Percentiles rank a stretch among this genome's conserved stretches.
phyloP scores from a whole-genome alignment of 768 basidiomycete genomes.

The Mrakia frigida region DNA sequence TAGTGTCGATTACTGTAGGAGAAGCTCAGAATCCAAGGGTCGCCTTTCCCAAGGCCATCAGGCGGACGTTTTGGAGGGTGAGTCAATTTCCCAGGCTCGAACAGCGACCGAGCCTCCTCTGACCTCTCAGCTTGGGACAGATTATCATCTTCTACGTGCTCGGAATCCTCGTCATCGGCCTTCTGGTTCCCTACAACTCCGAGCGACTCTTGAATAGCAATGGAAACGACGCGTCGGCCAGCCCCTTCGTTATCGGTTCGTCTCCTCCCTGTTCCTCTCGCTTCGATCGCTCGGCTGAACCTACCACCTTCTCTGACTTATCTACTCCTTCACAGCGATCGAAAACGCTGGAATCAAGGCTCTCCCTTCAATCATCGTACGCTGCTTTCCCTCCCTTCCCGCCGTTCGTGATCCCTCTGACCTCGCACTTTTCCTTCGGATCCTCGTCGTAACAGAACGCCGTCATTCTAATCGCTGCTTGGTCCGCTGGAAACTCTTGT shows the following conservation, averaged over 20 bases:
- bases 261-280: background rate
- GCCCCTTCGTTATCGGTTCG: conserved; percentile 41
- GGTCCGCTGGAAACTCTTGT: conserved; percentile 43
- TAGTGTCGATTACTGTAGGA: conserved; percentile 42
- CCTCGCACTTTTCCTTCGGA: background rate
- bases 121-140: no score
- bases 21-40: conserved; percentile 48
- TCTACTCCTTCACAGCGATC: background rate
- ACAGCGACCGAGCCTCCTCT: no score
- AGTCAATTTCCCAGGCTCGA: no score
- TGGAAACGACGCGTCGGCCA: conserved; percentile 39
- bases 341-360: background rate
- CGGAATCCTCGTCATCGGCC: conserved; percentile 39
- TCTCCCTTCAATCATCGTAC: background rate
- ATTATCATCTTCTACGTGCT: conserved; percentile 36
- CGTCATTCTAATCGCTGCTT: conserved; percentile 43
- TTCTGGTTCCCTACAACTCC: conserved; percentile 40
- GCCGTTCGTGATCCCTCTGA: background rate
- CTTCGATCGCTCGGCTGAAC: no score
- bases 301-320: background rate
- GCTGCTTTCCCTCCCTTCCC: background rate
- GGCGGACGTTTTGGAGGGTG: conserved; percentile 32
- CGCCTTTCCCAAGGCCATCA: conserved; percentile 23
- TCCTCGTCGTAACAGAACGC: conserved; percentile 37
- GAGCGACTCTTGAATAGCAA: conserved; percentile 32